Conservation (phyloP, 805 yeast species). For the Hanseniaspora nectarophila region DNA sequence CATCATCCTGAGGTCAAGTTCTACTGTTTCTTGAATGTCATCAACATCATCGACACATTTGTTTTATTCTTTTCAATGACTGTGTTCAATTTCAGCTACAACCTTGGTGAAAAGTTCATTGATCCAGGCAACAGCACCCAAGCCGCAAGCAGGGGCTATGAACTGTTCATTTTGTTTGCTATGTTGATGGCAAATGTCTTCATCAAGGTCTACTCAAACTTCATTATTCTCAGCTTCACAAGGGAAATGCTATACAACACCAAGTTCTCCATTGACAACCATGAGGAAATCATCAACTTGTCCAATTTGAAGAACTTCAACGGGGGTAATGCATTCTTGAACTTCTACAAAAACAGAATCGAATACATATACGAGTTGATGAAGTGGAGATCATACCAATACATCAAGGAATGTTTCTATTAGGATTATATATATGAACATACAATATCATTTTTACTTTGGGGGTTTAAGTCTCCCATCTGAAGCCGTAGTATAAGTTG, state of each 20-base stretch:
- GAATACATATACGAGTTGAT: constrained; percentile 6
- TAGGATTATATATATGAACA: neutral
- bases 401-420: constrained; percentile 3
- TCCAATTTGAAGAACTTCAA: constrained; percentile 11
- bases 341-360: constrained; percentile 3
- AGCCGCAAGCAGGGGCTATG: constrained; percentile 9
- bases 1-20: constrained; percentile 46
- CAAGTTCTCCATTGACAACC: constrained; percentile 9
- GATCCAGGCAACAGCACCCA: constrained; percentile 11
- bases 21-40: constrained; percentile 49
- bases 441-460: neutral
- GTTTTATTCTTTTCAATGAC: constrained; percentile 9
- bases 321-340: neutral
- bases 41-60: constrained; percentile 54
- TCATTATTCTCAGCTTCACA: constrained; percentile 1
- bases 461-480: neutral
- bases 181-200: constrained; percentile 6
- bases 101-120: constrained; percentile 4
- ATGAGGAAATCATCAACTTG: constrained; percentile 11
- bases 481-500: neutral
- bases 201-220: constrained; percentile 12
- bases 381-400: constrained; percentile 5
- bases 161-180: constrained; percentile 3
- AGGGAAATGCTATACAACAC: constrained; percentile 4
- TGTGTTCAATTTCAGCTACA: constrained; percentile 4